These are phyloP conservation scores for Russula emetica DNA, from an alignment of 768 basidiomycete genomes.

Conservation along the genomic window DNA sequence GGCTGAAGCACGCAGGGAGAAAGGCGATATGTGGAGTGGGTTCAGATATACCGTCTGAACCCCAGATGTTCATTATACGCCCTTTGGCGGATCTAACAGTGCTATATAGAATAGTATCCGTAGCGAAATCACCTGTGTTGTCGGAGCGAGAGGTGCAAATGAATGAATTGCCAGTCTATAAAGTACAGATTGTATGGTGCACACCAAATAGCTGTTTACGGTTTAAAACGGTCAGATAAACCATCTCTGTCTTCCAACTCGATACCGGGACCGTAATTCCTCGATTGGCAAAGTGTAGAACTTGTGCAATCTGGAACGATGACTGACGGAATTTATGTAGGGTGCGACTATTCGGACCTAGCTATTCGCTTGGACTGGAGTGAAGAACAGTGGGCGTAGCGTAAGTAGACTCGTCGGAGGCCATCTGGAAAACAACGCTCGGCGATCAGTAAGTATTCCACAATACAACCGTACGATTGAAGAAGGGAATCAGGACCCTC, in stretches of 20 bases:
- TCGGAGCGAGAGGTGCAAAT: constrained; percentile 11
- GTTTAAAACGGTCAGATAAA: constrained; percentile 11
- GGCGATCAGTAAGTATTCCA: constrained; percentile 15
- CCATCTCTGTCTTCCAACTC: constrained; percentile 43
- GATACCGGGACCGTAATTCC: constrained; percentile 87
- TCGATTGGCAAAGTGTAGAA: constrained; percentile 63
- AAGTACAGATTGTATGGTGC: constrained; percentile 5
- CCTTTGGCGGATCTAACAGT: not conserved
- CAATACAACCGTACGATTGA: not conserved
- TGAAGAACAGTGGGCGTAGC: constrained; percentile 89
- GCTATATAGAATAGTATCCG: constrained; percentile 1
- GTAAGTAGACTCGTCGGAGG: no score
- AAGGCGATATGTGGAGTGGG: constrained; percentile 75
- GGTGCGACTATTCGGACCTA: constrained; percentile 88
- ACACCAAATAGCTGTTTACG: constrained; percentile 4
- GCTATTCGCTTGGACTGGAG: constrained; percentile 91
- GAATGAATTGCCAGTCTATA: constrained; percentile 8
- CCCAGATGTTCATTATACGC: not conserved
- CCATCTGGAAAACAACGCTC: not conserved
- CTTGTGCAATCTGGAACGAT: not conserved
- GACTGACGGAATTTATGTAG: constrained; percentile 36
- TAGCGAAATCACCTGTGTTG: not conserved
- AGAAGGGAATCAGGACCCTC: constrained; percentile 23
- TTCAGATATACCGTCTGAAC: constrained; percentile 59
- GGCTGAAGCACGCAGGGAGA: constrained; percentile 32